A percentile compares a stretch with the other conserved stretches of the same genome.
These are phyloP conservation scores for Chrysoporthe deuterocubensis DNA, from an alignment of 2,329 filamentous ascomycete species.

Conservation along the genomic window DNA sequence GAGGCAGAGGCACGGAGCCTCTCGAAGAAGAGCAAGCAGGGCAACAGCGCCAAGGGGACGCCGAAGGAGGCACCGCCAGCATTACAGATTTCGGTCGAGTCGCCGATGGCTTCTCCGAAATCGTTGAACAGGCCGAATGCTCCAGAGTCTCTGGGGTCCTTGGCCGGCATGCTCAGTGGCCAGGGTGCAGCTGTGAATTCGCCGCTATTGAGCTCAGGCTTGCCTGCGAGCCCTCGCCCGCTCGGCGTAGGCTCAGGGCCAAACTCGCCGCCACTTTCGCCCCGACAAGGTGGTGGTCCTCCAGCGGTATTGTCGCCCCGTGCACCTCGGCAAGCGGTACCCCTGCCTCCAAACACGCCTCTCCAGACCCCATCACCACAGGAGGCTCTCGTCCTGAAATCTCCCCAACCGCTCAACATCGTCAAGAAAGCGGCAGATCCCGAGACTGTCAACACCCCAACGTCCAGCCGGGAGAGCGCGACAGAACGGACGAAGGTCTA, in stretches of 20 bases:
- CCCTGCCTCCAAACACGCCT: conserved; percentile 71
- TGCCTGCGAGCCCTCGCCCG: conserved; percentile 65
- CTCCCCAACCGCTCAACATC: conserved; percentile 47
- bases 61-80: conserved; percentile 44
- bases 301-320: conserved; percentile 65
- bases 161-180: conserved; percentile 56
- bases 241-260: conserved; percentile 56
- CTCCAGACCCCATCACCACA: conserved; percentile 60
- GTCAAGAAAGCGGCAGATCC: conserved; percentile 39
- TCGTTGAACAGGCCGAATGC: conserved; percentile 41
- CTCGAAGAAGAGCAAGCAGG: conserved; percentile 72
- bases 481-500: conserved; percentile 62
- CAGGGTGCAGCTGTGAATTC: conserved; percentile 40
- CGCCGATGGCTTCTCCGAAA: conserved; percentile 43
- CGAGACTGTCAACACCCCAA: conserved; percentile 35
- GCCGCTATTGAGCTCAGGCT: conserved; percentile 60
- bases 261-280: conserved; percentile 71
- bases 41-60: conserved; percentile 54
- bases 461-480: conserved; percentile 41
- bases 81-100: conserved; percentile 39
- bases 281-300: conserved; percentile 49
- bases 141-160: conserved; percentile 50
- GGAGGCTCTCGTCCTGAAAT: conserved; percentile 42
- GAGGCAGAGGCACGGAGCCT: conserved; percentile 73
- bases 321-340: conserved; percentile 73